These are phyloP conservation scores for Bonia amplexicaulis DNA, from an alignment of 176 grass and related monocot genomes.

Conservation along the genomic window DNA sequence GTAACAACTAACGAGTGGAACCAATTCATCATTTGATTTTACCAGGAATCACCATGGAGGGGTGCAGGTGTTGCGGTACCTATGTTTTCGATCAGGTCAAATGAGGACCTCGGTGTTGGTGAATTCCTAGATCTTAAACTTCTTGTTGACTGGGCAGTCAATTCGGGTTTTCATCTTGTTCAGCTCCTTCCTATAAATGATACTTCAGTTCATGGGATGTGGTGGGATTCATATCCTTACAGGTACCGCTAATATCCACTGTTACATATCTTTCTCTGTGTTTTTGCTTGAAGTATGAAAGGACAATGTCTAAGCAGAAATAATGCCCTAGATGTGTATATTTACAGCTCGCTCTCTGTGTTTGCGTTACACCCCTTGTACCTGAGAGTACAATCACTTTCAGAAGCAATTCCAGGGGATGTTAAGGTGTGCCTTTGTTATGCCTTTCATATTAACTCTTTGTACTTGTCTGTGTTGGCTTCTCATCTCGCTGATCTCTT, in stretches of 20 bases:
- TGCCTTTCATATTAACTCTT: background rate
- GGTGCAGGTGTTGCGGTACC: constrained; percentile 96
- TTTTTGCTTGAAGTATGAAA: constrained; percentile 13
- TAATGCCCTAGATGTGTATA: constrained; percentile 12
- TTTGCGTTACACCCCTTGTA: constrained; percentile 92
- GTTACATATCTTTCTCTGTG: background rate
- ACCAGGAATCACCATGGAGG: constrained; percentile 81
- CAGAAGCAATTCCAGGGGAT: constrained; percentile 68
- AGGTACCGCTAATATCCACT: constrained; percentile 47
- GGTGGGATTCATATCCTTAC: constrained; percentile 99
- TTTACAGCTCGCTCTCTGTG: constrained; percentile 92
- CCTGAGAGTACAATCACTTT: constrained; percentile 89
- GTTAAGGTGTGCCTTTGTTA: constrained; percentile 58
- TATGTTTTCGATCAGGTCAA: constrained; percentile 80
- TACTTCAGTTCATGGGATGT: constrained; percentile 92
- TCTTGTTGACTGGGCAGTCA: constrained; percentile 92
- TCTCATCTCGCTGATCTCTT: constrained; percentile 18
- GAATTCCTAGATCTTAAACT: constrained; percentile 97
- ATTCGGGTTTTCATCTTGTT: constrained; percentile 94
- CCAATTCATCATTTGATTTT: constrained; percentile 40
- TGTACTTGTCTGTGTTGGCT: background rate
- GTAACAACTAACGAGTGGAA: background rate
- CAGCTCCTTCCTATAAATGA: constrained; percentile 95
- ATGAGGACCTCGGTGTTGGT: constrained; percentile 92
- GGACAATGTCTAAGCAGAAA: constrained; percentile 3